Base-by-base conservation (phyloP, 805 yeast genomes). In the Saccharomycopsis oosterbeekiorum region DNA sequence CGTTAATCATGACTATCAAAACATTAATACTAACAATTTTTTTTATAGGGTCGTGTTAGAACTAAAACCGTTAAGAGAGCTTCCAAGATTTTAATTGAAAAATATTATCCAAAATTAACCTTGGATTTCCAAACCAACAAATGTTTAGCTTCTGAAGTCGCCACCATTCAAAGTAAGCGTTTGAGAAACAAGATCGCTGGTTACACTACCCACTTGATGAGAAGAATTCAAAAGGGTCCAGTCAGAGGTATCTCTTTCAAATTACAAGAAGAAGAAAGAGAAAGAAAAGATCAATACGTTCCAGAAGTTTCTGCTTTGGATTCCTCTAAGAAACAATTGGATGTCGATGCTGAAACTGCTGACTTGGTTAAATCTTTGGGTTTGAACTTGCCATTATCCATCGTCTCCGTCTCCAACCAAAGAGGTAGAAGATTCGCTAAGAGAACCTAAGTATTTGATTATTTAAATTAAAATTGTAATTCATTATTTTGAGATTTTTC, bases 131-230 rank as follows among this genome's bases (percentile, higher is more conserved):
- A 94, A 86, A 90, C 96, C 88, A 94, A 94, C 97, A 94, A 94
- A 88, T 93, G 99, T 85, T 86, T 96, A 78, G 88, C 97, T 74
- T 88, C 90, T 75, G 97, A 96, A 82, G 92, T 94, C 74, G 99
- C 99, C 71, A 92, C 89, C 80, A 96, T 94, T 78, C 97, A 93
- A 81, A 90, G 99, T 76, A 94, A 94, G 88, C 90, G 99, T 84
- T 88, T 94, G 81, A 94, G 99, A 86, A 94, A 94, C 94, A 94
- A 94, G 90, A 96, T 94, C 76, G 99, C 99, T 79, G 99, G 99
- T 80, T 94, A 93, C 97, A 94, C 99, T 81, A 94, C 99, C 76
- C 99, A 94, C 82, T 87, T 94, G 81, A 96, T 94, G 99, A 94
- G 90, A 86, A 92, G 99, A 85, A 94, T 94, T 78, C 98, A 96